Percentiles rank a stretch among this genome's conserved stretches.
Conservation (phyloP, 1,284 basidiomycete genomes). For the Meripilus lineatus region DNA sequence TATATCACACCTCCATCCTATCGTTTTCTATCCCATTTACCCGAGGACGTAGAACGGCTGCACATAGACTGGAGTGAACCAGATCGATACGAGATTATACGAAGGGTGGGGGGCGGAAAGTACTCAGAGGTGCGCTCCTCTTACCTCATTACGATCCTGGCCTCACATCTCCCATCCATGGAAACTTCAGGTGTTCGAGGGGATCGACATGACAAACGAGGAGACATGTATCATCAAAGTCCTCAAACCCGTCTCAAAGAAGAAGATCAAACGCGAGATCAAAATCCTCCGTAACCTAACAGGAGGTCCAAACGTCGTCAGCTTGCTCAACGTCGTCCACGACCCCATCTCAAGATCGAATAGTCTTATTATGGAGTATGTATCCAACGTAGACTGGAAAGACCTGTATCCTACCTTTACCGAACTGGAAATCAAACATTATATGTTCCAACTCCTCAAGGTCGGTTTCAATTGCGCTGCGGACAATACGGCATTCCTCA, state of each 20-base stretch:
- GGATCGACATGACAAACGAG: conserved; percentile 74
- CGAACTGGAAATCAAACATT: conserved; percentile 82
- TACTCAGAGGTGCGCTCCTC: conserved; percentile 74
- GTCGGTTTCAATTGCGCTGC: too few relatives aligned
- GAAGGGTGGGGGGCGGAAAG: conserved; percentile 96
- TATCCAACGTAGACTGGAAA: conserved; percentile 86
- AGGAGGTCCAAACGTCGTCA: conserved; percentile 83
- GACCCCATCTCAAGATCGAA: conserved; percentile 74
- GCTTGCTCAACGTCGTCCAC: conserved; percentile 79
- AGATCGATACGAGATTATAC: conserved; percentile 97
- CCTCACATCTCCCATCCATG: background rate
- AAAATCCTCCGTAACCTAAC: conserved; percentile 86
- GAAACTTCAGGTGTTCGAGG: conserved; percentile 70
- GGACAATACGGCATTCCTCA: too few relatives aligned
- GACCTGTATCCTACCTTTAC: conserved; percentile 68
- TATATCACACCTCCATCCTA: too few relatives aligned
- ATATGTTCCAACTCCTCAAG: conserved; percentile 82
- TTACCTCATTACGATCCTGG: background rate
- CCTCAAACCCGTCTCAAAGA: conserved; percentile 86
- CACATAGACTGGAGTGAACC: conserved; percentile 87
- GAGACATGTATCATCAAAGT: conserved; percentile 87
- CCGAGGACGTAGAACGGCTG: conserved; percentile 51
- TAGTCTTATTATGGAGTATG: conserved; percentile 82
- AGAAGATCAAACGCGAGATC: conserved; percentile 92
- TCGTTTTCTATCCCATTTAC: background rate